Evolutionary conservation across 768 basidiomycete species (phyloP), one percentile per base, ranked within the genome.

Genomic region (Tephrocybe sp.): DNA sequence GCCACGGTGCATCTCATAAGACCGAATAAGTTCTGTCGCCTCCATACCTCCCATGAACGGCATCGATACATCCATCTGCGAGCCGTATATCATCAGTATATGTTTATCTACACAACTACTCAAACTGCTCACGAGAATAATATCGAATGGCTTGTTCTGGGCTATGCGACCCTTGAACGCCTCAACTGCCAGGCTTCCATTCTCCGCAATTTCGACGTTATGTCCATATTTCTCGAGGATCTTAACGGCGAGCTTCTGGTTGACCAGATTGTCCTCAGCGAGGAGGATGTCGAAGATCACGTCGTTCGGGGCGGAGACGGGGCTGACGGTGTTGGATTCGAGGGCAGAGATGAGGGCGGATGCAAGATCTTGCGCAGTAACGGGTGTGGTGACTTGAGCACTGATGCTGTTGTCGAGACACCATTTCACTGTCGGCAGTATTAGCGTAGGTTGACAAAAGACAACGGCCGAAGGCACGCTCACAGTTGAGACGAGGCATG

Each of bases 31-130:
- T 57, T 93, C 88, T 0, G 97, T 99, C 1, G 96, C 93, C 69
- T 99, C 95, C 86, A 96, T 93, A 57, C 96, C 95, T 44, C 95
- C 94, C 93, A 98, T 98, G 70, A 95, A 88, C 5, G 94, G 93
- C 93, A 96, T 95, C 10, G 94, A 97, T 12, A 97, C 88, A 62
- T 98, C 95, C 96, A 98, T 98, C 90, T 96, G 54, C n/a, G 14
- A 45, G 45, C 11, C 39, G 2, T 23, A 51, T 45, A 36, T n/a
- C 53, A n/a, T n/a, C n/a, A n/a, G n/a, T n/a, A n/a, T n/a, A n/a
- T n/a, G n/a, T n/a, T n/a, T n/a, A n/a, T n/a, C 3, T 40, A 21
- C n/a, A 44, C 10, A 25, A 32, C 15, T 45, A 28, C 3, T 33
- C 3, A 24, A 78, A n/a, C n/a, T n/a, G n/a, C 89, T 60, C 58